Percentiles rank a stretch among this genome's conserved stretches.
These are phyloP conservation scores for Amniculicola lignicola DNA, from an alignment of 495 filamentous ascomycete genomes.

Conservation along the genomic window DNA sequence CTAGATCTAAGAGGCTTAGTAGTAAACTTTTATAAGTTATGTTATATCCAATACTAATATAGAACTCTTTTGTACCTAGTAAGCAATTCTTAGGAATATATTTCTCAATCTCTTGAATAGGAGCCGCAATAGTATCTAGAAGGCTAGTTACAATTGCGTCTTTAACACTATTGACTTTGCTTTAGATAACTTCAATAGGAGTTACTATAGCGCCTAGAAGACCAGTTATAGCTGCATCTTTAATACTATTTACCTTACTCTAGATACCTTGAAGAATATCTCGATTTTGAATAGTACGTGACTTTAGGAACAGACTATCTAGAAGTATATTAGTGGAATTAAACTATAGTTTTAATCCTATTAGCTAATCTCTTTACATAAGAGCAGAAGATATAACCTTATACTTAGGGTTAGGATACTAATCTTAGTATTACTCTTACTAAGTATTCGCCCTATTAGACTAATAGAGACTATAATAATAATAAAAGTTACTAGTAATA, in stretches of 20 bases:
- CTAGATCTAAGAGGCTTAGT: too few relatives aligned
- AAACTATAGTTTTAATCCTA: too few relatives aligned
- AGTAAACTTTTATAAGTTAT: background rate
- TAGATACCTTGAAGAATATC: background rate
- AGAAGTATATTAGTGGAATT: too few relatives aligned
- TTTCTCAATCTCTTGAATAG: background rate
- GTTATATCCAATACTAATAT: background rate
- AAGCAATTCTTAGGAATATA: background rate
- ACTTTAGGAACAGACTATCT: too few relatives aligned
- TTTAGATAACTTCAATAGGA: background rate
- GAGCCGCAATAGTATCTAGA: background rate
- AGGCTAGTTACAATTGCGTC: background rate
- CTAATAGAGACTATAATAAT: background rate
- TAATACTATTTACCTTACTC: too few relatives aligned
- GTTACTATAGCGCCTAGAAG: too few relatives aligned
- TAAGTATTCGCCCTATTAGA: background rate
- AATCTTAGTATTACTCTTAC: background rate
- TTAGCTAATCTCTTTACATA: too few relatives aligned
- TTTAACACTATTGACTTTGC: background rate
- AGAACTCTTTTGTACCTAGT: background rate
- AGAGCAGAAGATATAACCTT: too few relatives aligned
- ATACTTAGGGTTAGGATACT: background rate
- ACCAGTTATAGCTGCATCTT: too few relatives aligned
- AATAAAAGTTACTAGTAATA: background rate
- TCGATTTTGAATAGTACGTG: too few relatives aligned